Conservation (phyloP, 1,139 yeast genomes). For the Hanseniaspora gamundiae region DNA sequence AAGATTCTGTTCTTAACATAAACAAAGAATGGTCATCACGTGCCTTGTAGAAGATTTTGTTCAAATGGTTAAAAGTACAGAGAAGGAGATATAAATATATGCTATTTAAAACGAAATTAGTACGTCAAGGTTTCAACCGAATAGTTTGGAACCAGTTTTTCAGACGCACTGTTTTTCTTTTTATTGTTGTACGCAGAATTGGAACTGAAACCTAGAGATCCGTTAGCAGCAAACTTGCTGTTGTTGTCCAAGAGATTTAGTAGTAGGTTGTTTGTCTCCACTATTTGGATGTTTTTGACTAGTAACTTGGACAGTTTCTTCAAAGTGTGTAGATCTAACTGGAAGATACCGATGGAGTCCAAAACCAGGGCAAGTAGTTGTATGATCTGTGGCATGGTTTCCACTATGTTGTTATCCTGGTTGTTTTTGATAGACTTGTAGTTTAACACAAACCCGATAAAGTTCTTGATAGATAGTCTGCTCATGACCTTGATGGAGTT, state of each 20-base stretch:
- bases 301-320: constrained; percentile 18
- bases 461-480: constrained; percentile 22
- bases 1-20: too few species aligned
- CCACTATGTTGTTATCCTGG: constrained; percentile 6
- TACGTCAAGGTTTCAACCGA: background rate
- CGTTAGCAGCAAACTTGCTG: constrained; percentile 9
- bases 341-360: constrained; percentile 25
- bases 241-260: constrained; percentile 21
- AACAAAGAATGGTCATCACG: too few species aligned
- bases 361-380: constrained; percentile 22
- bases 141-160: background rate
- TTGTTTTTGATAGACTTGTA: constrained; percentile 9
- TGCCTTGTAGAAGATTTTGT: too few species aligned
- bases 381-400: constrained; percentile 18
- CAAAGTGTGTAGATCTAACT: constrained; percentile 18
- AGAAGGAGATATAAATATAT: background rate
- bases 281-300: constrained; percentile 18
- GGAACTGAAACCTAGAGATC: constrained; percentile 6
- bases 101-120: background rate
- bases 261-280: constrained; percentile 21
- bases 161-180: background rate
- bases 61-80: too few species aligned
- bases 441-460: constrained; percentile 21
- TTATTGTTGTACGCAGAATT: constrained; percentile 3
- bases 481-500: constrained; percentile 20